Evolutionary conservation across 176 grass and related monocot species (phyloP), one percentile per base, ranked within the genome.

Genomic region (Urochloa ruziziensis): DNA sequence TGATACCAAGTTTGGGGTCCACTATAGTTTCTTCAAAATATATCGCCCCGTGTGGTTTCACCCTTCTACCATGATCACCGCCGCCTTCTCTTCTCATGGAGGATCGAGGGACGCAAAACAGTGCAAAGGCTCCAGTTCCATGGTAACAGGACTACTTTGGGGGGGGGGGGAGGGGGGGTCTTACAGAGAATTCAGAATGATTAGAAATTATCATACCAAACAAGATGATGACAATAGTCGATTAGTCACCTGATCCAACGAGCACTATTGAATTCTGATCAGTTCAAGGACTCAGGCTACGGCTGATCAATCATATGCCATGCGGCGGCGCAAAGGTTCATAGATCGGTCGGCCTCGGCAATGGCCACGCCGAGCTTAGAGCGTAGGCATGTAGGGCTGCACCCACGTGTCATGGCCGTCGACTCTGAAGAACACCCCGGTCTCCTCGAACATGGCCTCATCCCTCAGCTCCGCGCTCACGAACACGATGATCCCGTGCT

Each of bases 401-500:
- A 71, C 66, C 79, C 79, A 82, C 16, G 44, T 44, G 39, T 70
- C 52, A 25, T 59, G 56, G 51, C 19, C 18, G 10, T 40, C 42
- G 14, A 82, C 7, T 35, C 36, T 58, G 51, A 59, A 59, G 79
- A 70, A 70, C 6, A 19, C 28, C 3, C 36, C 67, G 4, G 36
- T 46, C 66, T 70, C 66, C 2, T 33, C 3, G 36, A 23, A 59
- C 66, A 58, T 59, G 10, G 1, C 66, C 36, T 57, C 0, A 11
- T 82, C 25, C 36, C 37, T 82, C 6, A 10, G 36, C 25, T 70
- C 51, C 3, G 36, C 1, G 51, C 37, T 58, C 17, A 10, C 16
- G 52, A 82, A 82, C 66, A 70, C 79, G 18, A 82, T 71, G 25
- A 70, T 8, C 18, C 79, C 52, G 25, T 71, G 79, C 66, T 44